Base-by-base conservation (phyloP, 192 early-diverging fungal genomes). In the Rhizophagus clarus region DNA sequence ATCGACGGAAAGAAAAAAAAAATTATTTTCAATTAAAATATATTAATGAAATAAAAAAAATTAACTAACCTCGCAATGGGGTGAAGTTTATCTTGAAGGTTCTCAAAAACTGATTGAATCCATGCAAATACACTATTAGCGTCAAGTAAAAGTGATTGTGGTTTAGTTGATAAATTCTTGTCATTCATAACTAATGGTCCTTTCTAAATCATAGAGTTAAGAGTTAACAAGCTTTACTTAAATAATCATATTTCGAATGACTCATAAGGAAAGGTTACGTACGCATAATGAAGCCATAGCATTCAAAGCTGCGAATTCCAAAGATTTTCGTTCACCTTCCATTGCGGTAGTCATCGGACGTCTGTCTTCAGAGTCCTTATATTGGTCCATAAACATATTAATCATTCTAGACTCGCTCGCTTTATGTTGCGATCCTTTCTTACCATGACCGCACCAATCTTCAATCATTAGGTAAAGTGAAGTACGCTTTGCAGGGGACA, bases 361-460 rank as follows among this genome's bases (percentile, higher is more conserved):
- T 12, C 92, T 90, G 77, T 96, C 95, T n/a, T 79, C 86, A 5
- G 85, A 74, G 82, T 97, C 95, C 85, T 88, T 93, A 79, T 90
- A 85, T 72, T 89, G 84, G 20, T 96, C 95, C 70, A 96, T 77
- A 7, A 90, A 90, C 66, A 81, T 77, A 0, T 79, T 75, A 73
- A 96, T 92, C 90, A 95, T 90, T 34, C 88, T 87, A 8, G 85
- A 87, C 71, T 97, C 93, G 0, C 88, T 75, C 10, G 96, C 92
- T 0, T 89, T 84, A 24, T 89, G 88, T 15, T 79, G 49, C 0
- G 84, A 87, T 0, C 90, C 83, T 62, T 87, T 87, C 31, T 84
- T 82, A 3, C 97, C 96, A 81, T 95, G 89, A 10, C 97, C 93
- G 84, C 96, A 95, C 98, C 98, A 99, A 28, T 92, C 88, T 83